Conservation (phyloP, 495 filamentous ascomycete species). For the Apiosordaria backusii region DNA sequence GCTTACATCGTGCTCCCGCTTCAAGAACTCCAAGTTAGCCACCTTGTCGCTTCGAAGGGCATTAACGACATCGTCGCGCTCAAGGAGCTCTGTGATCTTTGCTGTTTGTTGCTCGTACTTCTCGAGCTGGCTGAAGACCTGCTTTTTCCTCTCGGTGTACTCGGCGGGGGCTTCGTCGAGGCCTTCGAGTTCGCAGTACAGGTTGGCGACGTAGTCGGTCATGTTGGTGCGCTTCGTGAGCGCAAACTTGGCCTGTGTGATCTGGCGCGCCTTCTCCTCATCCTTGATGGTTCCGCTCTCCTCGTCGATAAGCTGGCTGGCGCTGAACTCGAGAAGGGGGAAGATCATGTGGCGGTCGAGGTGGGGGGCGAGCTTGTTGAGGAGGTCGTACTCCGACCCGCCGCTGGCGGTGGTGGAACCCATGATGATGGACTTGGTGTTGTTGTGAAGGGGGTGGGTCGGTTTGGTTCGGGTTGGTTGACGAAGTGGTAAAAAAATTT, state of each 20-base stretch:
- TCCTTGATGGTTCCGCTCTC: constrained; percentile 53
- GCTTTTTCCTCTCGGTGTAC: constrained; percentile 80
- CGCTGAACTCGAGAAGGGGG: constrained; percentile 81
- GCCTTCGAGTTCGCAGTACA: constrained; percentile 82
- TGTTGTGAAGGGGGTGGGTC: neutral
- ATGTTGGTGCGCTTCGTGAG: constrained; percentile 95
- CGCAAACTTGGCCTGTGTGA: constrained; percentile 80
- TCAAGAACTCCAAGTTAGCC: constrained; percentile 92
- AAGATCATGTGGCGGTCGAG: constrained; percentile 96
- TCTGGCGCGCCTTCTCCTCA: constrained; percentile 58
- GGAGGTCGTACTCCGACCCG: constrained; percentile 65
- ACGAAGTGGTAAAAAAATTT: neutral
- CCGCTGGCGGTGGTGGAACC: constrained; percentile 49
- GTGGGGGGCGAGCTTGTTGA: constrained; percentile 83
- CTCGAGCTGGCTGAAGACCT: constrained; percentile 76
- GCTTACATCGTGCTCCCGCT: constrained; percentile 81
- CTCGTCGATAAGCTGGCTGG: constrained; percentile 50
- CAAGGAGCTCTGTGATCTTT: constrained; percentile 80
- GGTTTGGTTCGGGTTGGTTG: neutral
- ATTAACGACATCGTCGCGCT: constrained; percentile 79
- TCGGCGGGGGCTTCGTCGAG: constrained; percentile 75
- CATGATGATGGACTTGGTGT: constrained; percentile 22
- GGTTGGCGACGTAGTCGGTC: constrained; percentile 88
- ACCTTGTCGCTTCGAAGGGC: constrained; percentile 93
- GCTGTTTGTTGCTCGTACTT: constrained; percentile 76